These are phyloP conservation scores for Russula dissimulans DNA, from an alignment of 768 basidiomycete genomes.

Conservation along the genomic window DNA sequence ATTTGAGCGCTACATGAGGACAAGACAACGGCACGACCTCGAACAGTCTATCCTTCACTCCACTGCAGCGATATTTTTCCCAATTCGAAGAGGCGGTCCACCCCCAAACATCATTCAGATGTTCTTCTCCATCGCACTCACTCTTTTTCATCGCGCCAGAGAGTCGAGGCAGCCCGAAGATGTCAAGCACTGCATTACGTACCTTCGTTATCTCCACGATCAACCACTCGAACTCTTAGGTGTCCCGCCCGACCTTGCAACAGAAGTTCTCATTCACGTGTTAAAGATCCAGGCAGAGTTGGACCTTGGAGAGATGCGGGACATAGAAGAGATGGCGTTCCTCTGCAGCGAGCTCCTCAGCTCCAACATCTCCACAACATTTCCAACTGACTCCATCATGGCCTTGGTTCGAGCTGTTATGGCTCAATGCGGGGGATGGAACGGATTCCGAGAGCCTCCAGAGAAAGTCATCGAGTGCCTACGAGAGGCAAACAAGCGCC, in stretches of 20 bases:
- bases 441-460: background rate
- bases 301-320: background rate
- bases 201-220: background rate
- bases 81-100: background rate
- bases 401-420: background rate
- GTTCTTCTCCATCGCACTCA: background rate
- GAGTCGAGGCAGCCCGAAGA: background rate
- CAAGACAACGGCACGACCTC: background rate
- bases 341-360: background rate
- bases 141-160: background rate
- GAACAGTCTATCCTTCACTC: background rate
- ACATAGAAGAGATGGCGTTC: background rate
- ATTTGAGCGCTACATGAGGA: background rate
- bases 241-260: background rate
- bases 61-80: background rate
- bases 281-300: background rate
- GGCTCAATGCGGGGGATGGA: background rate
- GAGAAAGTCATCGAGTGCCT: background rate
- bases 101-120: background rate
- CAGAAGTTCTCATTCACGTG: background rate
- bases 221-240: background rate
- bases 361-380: background rate
- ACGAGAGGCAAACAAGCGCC: background rate
- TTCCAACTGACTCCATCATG: background rate
- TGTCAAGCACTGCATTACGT: background rate